A percentile compares a stretch with the other conserved stretches of the same genome.
Conservation (phyloP, 495 filamentous ascomycete genomes). For the Talaromyces nanjingensis region DNA sequence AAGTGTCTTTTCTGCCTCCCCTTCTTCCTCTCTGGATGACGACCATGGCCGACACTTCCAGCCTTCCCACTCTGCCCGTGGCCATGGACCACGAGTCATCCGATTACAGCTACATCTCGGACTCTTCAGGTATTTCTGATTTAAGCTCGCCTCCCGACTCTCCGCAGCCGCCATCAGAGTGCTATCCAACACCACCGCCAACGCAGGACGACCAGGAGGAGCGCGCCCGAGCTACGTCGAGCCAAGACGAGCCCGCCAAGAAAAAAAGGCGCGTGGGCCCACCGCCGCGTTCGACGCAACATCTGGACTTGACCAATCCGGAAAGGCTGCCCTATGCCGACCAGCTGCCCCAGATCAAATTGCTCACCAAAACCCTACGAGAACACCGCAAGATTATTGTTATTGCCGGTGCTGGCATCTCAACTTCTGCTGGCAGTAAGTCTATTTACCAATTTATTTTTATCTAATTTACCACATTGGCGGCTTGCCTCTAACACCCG, state of each 20-base stretch:
- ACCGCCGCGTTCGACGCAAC: constrained; percentile 68
- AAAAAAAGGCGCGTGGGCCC: constrained; percentile 61
- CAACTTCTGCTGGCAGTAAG: constrained; percentile 91
- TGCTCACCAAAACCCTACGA: constrained; percentile 67
- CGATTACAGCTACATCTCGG: constrained; percentile 8
- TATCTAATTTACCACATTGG: background rate
- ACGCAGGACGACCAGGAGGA: constrained; percentile 41
- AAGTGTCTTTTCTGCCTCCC: constrained; percentile 12
- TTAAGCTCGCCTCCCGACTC: constrained; percentile 51
- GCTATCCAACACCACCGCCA: constrained; percentile 51
- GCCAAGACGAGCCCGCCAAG: constrained; percentile 61
- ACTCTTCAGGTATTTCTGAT: constrained; percentile 39
- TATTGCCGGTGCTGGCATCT: constrained; percentile 93
- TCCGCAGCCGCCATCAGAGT: constrained; percentile 49
- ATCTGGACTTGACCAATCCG: constrained; percentile 58
- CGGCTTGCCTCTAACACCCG: background rate
- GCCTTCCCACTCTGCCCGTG: constrained; percentile 8
- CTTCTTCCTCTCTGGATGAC: background rate
- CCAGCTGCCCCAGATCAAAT: constrained; percentile 54
- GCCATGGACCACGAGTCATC: constrained; percentile 38
- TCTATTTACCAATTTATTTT: constrained; percentile 38
- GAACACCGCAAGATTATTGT: constrained; percentile 94
- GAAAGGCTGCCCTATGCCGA: constrained; percentile 35
- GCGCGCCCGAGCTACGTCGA: constrained; percentile 28
- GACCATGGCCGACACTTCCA: constrained; percentile 4